Percentiles rank a stretch among this genome's conserved stretches.
Evolutionary conservation across 2,329 filamentous ascomycete genomes (phyloP).

Genomic region (Fusarium torreyae): DNA sequence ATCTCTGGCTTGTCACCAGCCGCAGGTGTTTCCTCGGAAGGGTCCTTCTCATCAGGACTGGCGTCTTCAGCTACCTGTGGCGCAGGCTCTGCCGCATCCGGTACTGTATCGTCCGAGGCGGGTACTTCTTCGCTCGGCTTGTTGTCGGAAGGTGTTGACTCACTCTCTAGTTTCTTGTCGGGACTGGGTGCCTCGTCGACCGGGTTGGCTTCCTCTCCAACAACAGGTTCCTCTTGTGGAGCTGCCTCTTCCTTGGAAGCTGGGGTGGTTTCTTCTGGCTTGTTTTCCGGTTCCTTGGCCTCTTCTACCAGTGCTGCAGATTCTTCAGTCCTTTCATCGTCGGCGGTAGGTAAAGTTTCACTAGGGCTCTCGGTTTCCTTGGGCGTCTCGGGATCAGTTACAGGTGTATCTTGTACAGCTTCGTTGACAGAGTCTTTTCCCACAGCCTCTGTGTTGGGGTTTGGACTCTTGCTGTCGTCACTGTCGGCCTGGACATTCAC

Average conservation of each 20-base stretch:
- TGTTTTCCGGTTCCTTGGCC: conserved; percentile 20
- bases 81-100: conserved; percentile 1
- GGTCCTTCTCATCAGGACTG: conserved; percentile 4
- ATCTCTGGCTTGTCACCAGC: conserved; percentile 16
- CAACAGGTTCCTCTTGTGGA: conserved; percentile 3
- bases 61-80: conserved; percentile 10
- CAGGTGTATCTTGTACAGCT: conserved; percentile 5
- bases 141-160: not conserved
- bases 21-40: conserved; percentile 4
- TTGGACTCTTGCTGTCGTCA: conserved; percentile 12
- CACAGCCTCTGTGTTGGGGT: conserved; percentile 8
- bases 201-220: conserved; percentile 12
- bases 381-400: conserved; percentile 7
- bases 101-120: conserved; percentile 5
- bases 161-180: conserved; percentile 5
- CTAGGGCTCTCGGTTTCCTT: conserved; percentile 23
- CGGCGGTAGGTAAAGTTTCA: not conserved
- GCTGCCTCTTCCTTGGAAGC: conserved; percentile 13
- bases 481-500: conserved; percentile 19
- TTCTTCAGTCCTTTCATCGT: conserved; percentile 20
- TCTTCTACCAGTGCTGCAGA: not conserved
- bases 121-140: conserved; percentile 4
- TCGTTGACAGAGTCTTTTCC: conserved; percentile 15
- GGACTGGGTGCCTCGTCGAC: conserved; percentile 10
- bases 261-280: conserved; percentile 15